Evolutionary conservation across 1,284 basidiomycete genomes (phyloP), one percentile per base, ranked within the genome.

Genomic region (Cutaneotrichosporon cutaneum): DNA sequence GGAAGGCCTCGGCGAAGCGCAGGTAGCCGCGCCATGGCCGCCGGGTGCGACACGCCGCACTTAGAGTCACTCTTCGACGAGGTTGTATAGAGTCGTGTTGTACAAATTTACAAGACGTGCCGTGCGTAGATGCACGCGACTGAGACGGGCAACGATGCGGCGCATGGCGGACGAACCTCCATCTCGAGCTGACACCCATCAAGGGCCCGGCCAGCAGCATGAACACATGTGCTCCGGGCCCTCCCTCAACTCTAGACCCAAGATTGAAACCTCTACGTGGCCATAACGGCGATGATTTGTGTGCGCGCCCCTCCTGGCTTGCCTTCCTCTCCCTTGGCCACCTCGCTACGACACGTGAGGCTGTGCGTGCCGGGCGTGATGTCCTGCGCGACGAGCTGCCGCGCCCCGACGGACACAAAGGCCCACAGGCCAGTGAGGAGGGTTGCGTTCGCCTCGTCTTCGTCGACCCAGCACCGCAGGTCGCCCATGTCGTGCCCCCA

Each of bases 381-480:
- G 32, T 52, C 48, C 9, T 22, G 27, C 10, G 33, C 22, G 9
- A 58, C 35, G 21, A 58, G 27, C 7, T 27, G 21, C 4, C 33
- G 21, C 5, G 21, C 22, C 21, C 36, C 36, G 50, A 61, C 54
- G 3, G 22, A n/a, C 18, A 55, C 54, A 22, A 33, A 50, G 14
- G 21, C 47, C 60, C 60, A 62, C 18, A 14, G 26, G 1, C 44
- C 42, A 7, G 42, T 55, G 16, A 63, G 26, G 26, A 30, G 30
- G 55, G 27, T 13, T 44, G 52, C 56, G 26, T 35, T 9, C n/a
- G 18, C 13, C 54, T 56, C 50, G 36, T 52, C 27, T 27, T 51
- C 36, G 62, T 63, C 55, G 33, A 60, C 45, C 62, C 62, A 64
- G 53, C 62, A 64, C 52, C 48, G 33, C 24, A 57, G 22, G 39